phyloP scores from a whole-genome alignment of 2,329 filamentous ascomycete species.

The Samsoniella hepiali region DNA sequence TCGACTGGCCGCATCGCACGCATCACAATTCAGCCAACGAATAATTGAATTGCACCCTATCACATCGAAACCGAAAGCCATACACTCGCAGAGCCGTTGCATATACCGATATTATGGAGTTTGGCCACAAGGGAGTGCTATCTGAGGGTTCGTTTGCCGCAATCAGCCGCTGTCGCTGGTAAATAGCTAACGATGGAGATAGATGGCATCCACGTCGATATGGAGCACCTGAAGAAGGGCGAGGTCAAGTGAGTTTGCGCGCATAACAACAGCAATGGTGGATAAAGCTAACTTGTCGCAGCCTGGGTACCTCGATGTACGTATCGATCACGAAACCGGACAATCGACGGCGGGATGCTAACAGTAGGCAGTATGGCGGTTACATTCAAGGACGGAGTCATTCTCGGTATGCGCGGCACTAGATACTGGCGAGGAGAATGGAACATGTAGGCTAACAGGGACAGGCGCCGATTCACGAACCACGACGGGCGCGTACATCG shows the following conservation, averaged over 20 bases:
- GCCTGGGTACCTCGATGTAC: conserved; percentile 96
- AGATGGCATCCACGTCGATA: conserved; percentile 99
- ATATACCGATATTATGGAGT: conserved; percentile 50
- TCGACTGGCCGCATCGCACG: background rate
- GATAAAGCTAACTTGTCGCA: conserved; percentile 42
- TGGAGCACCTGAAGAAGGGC: conserved; percentile 97
- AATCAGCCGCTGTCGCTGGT: conserved; percentile 22
- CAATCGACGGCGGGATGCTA: conserved; percentile 26
- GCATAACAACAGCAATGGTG: background rate
- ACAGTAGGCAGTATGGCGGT: conserved; percentile 77
- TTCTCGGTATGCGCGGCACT: conserved; percentile 60
- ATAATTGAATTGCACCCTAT: background rate
- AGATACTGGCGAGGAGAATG: background rate
- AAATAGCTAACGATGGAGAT: conserved; percentile 24
- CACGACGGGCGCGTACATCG: conserved; percentile 96
- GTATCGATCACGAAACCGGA: conserved; percentile 29
- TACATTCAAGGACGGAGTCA: conserved; percentile 97
- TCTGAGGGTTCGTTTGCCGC: conserved; percentile 54
- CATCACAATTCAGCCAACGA: conserved; percentile 14
- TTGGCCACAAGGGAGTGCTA: conserved; percentile 58
- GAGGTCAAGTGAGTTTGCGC: conserved; percentile 83
- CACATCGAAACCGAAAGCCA: background rate
- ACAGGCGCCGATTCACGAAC: conserved; percentile 91
- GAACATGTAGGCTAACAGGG: conserved; percentile 19
- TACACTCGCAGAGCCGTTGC: background rate